Base-by-base conservation (phyloP, 1,284 basidiomycete species). In the Melanopsichium pennsylvanicum region DNA sequence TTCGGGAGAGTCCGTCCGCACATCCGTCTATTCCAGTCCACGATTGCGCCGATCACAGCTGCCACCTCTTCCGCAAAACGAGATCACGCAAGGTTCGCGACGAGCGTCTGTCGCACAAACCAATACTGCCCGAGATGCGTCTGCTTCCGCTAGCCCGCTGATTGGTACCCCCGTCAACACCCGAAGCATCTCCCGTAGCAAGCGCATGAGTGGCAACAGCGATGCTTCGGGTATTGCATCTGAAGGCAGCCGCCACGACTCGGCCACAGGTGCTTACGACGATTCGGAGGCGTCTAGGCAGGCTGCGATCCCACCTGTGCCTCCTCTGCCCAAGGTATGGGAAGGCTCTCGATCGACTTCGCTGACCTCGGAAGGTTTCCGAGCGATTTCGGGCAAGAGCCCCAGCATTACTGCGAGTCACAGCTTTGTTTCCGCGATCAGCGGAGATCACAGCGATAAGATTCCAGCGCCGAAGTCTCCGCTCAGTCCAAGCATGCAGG, bases 311-410 rank as follows among this genome's bases (percentile, higher is more conserved):
- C 95, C 96, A 1, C 95, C 95, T 19, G 96, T 98, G 2, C 95
- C 95, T 27, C 95, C 96, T 36, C 83, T 98, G 18, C 95, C 95
- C 31, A 97, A 96, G 83, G 91, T 93, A 71, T 82, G 92, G 66
- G 89, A 90, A 31, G 86, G 83, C 16, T 93, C 89, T 82, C 87
- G 88, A 62, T 89, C 91, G 6, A 85, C 36, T 86, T 85, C 52
- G 44, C 55, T 67, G 34, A 56, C 51, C 0, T 67, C 69, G 5
- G 63, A 68, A 13, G 58, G 59, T 6, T 58, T 62, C 52, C 48
- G 38, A 21, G 47, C 55, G 11, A 50, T 35, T 33, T 32, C 42
- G 25, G 48, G 40, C 42, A 61, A 63, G 38, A 63, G 48, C 16
- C 57, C 68, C 0, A 46, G 44, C 43, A 39, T 66, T 29, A 38